A percentile compares a stretch with the other conserved stretches of the same genome.
Conservation (phyloP, 495 filamentous ascomycete species). For the Tuber borchii region DNA sequence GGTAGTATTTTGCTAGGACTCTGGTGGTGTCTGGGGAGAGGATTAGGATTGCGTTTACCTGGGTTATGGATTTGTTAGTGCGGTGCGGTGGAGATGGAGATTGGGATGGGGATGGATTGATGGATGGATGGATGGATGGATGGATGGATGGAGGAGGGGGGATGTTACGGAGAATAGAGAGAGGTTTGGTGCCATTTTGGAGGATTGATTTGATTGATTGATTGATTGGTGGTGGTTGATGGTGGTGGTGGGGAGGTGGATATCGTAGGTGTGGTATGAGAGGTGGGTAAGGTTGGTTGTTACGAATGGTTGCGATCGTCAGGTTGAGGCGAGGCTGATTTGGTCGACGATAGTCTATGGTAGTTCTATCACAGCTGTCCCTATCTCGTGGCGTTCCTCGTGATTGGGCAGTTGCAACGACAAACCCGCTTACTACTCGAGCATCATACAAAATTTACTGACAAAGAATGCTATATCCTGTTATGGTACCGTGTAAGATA, state of each 20-base stretch:
- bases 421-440: background rate
- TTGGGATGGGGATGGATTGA: no score
- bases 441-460: no score
- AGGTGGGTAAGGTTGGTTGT: background rate
- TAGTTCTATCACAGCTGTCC: no score
- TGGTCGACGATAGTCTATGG: background rate
- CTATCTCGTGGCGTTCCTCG: background rate
- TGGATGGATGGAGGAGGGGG: background rate
- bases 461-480: no score
- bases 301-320: background rate
- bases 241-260: background rate
- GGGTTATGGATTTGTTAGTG: constrained; percentile 3
- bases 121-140: no score
- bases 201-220: background rate
- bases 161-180: constrained; percentile 64
- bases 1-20: constrained; percentile 95
- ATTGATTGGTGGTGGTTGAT: background rate
- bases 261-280: background rate
- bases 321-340: background rate
- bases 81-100: background rate
- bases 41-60: constrained; percentile 82
- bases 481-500: no score
- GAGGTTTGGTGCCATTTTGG: constrained; percentile 54
- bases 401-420: background rate
- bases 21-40: constrained; percentile 80